Conservation (phyloP, 257 asterid genomes). For the Linaria vulgaris region DNA sequence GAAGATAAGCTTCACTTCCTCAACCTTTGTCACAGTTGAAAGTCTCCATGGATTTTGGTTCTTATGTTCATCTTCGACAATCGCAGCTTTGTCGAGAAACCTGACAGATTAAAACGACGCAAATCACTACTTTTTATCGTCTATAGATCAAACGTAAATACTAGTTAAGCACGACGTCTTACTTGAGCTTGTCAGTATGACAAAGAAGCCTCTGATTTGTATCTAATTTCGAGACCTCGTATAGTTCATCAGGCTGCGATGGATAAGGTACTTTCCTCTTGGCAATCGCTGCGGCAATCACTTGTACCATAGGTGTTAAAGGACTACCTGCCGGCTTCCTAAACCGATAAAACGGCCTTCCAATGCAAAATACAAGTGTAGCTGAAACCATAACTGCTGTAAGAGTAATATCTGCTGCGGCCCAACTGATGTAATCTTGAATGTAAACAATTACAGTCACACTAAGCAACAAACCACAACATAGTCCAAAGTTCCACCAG, state of each 20-base stretch:
- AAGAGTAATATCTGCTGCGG: conserved; percentile 62
- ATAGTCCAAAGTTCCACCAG: conserved; percentile 90
- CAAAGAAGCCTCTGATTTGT: conserved; percentile 40
- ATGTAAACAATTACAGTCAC: conserved; percentile 65
- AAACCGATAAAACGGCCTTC: conserved; percentile 66
- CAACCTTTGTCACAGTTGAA: conserved; percentile 60
- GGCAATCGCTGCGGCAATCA: conserved; percentile 56
- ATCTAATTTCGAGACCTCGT: conserved; percentile 56
- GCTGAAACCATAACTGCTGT: conserved; percentile 54
- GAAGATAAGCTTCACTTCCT: conserved; percentile 61
- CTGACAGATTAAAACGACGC: conserved; percentile 31
- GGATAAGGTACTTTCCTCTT: conserved; percentile 61
- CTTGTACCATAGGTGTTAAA: conserved; percentile 69
- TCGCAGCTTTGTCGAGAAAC: conserved; percentile 87
- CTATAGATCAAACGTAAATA: too few species aligned
- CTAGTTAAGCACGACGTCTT: conserved; percentile 1
- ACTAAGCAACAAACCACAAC: conserved; percentile 64
- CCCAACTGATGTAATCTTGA: conserved; percentile 76
- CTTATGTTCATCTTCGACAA: conserved; percentile 39
- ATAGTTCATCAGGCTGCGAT: conserved; percentile 37
- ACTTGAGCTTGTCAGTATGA: conserved; percentile 73
- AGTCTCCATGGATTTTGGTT: conserved; percentile 55
- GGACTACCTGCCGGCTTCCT: conserved; percentile 68
- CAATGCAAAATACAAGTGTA: conserved; percentile 41
- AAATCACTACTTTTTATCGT: background rate